Percentiles rank a stretch among this genome's conserved stretches.
Evolutionary conservation across 768 basidiomycete species (phyloP).

Genomic region (Tylopilus intermedius): DNA sequence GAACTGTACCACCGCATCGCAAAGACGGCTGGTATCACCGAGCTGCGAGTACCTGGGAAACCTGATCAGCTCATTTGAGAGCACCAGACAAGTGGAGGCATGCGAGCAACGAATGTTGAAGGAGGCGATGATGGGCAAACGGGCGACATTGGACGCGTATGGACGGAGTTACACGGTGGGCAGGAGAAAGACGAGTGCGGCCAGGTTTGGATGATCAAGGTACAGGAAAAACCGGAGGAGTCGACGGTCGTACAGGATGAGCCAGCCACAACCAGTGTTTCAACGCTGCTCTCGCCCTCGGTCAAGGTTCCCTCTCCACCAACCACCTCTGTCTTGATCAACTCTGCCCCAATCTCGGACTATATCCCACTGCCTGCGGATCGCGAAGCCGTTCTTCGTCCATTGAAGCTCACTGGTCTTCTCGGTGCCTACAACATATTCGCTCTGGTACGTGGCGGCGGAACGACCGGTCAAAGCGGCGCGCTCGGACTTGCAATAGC

Average conservation of each 20-base stretch:
- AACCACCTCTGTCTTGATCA: constrained; percentile 72
- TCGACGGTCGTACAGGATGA: constrained; percentile 1
- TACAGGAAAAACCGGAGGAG: constrained; percentile 36
- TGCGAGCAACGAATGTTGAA: constrained; percentile 27
- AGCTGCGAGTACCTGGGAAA: constrained; percentile 60
- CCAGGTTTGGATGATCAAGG: constrained; percentile 92
- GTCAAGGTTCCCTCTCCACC: constrained; percentile 34
- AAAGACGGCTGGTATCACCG: constrained; percentile 15
- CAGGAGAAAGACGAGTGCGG: constrained; percentile 82
- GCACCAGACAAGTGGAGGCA: constrained; percentile 51
- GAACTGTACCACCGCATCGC: constrained; percentile 46
- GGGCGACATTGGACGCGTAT: constrained; percentile 59
- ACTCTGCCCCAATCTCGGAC: constrained; percentile 70
- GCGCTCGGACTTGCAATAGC: constrained; percentile 56
- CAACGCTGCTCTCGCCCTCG: constrained; percentile 17
- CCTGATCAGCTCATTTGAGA: constrained; percentile 61
- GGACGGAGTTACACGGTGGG: constrained; percentile 88
- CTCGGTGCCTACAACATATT: constrained; percentile 82
- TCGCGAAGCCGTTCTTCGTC: constrained; percentile 76
- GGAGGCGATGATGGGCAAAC: constrained; percentile 42
- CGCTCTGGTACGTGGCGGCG: constrained; percentile 77
- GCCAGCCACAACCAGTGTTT: constrained; percentile 4
- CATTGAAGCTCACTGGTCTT: constrained; percentile 77
- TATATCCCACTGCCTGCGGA: constrained; percentile 77
- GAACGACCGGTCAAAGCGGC: constrained; percentile 30